A percentile compares a stretch with the other conserved stretches of the same genome.
Conservation (phyloP, 2,329 filamentous ascomycete species). For the Phaeophleospora eucalypticola region DNA sequence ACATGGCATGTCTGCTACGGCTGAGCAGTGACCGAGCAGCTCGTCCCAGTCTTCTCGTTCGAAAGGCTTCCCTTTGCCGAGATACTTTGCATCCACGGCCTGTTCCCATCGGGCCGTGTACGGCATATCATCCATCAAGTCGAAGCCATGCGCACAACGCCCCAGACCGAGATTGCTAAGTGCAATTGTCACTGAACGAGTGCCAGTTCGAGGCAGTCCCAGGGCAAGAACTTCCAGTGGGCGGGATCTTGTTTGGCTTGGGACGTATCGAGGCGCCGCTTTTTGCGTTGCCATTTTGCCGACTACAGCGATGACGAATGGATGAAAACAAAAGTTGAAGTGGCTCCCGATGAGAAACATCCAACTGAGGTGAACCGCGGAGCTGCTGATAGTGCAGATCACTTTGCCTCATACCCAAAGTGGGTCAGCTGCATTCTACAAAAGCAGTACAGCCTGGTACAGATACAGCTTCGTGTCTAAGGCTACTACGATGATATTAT, state of each 20-base stretch:
- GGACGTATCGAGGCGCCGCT: too few relatives aligned
- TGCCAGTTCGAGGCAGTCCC: background rate
- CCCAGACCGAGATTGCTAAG: conserved; percentile 20
- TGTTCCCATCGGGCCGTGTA: background rate
- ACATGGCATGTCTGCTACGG: conserved; percentile 13
- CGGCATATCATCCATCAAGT: background rate
- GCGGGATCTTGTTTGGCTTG: background rate
- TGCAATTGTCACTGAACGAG: conserved; percentile 6
- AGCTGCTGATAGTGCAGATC: too few relatives aligned
- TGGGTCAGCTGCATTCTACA: too few relatives aligned
- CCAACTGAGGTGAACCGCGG: too few relatives aligned
- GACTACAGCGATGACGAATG: too few relatives aligned
- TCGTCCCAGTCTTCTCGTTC: conserved; percentile 1
- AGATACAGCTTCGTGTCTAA: too few relatives aligned
- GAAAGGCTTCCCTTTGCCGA: background rate
- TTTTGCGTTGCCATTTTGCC: too few relatives aligned
- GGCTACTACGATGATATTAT: too few relatives aligned
- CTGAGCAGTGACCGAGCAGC: conserved; percentile 3
- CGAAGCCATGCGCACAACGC: conserved; percentile 17
- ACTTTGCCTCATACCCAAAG: too few relatives aligned
- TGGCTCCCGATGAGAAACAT: too few relatives aligned
- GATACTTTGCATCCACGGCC: conserved; percentile 2
- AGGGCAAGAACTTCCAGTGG: background rate
- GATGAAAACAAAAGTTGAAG: too few relatives aligned
- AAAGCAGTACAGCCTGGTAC: too few relatives aligned